Evolutionary conservation across 108 stramenopile genomes (phyloP).

Genomic region (Seminavis robusta): DNA sequence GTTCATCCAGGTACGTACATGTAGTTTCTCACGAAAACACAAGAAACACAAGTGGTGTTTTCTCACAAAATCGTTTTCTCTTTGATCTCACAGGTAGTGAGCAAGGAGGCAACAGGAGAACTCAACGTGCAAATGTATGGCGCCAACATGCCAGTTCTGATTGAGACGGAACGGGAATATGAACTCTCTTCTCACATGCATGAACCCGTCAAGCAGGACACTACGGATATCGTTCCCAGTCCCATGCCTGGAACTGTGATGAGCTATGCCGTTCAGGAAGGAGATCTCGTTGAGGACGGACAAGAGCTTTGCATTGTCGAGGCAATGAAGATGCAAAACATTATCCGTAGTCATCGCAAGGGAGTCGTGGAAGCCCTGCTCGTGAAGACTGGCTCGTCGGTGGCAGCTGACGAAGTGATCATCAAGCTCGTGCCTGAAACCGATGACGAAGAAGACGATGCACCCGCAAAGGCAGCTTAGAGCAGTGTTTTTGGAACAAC

Average conservation of each 20-base stretch:
- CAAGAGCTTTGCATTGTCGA: conserved; percentile 94
- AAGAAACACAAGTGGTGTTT: conserved; percentile 1
- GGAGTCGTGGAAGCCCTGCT: conserved; percentile 61
- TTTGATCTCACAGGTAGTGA: conserved; percentile 21
- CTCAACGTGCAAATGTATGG: conserved; percentile 57
- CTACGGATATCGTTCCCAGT: conserved; percentile 66
- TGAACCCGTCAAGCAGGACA: conserved; percentile 62
- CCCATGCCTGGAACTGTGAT: conserved; percentile 97
- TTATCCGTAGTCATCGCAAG: conserved; percentile 76
- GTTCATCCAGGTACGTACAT: conserved; percentile 42
- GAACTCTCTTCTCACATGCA: conserved; percentile 75
- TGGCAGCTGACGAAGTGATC: conserved; percentile 78
- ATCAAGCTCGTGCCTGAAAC: conserved; percentile 52
- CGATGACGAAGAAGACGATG: conserved; percentile 11
- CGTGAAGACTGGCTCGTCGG: conserved; percentile 59
- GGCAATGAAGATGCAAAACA: conserved; percentile 99
- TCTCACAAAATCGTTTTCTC: conserved; percentile 9
- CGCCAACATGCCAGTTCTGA: conserved; percentile 49
- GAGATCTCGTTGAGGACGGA: conserved; percentile 88
- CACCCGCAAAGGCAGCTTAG: too few species aligned
- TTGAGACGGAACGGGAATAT: conserved; percentile 81
- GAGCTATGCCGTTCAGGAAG: conserved; percentile 63
- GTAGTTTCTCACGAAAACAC: too few species aligned
- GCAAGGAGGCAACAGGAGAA: conserved; percentile 36
- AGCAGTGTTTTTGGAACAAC: too few species aligned